Evolutionary conservation across 495 filamentous ascomycete species (phyloP).

Genomic region (Immersiella caudata): DNA sequence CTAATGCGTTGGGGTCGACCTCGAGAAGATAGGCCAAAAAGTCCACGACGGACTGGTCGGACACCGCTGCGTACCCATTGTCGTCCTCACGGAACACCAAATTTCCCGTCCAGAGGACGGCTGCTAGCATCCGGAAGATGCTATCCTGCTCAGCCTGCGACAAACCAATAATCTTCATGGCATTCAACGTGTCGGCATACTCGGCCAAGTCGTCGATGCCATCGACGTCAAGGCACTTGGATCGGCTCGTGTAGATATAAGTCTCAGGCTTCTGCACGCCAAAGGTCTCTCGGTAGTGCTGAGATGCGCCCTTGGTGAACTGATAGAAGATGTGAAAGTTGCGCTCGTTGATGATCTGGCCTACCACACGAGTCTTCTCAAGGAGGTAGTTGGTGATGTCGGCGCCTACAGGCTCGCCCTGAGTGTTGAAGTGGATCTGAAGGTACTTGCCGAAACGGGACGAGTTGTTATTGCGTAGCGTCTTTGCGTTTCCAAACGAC

Average conservation of each 20-base stretch:
- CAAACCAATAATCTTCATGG: slow-evolving; percentile 93
- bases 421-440: slow-evolving; percentile 92
- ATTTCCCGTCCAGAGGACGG: slow-evolving; percentile 94
- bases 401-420: slow-evolving; percentile 92
- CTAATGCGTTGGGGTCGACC: slow-evolving; percentile 76
- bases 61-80: slow-evolving; percentile 80
- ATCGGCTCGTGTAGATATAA: slow-evolving; percentile 92
- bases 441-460: slow-evolving; percentile 98
- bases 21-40: slow-evolving; percentile 94
- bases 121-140: slow-evolving; percentile 94
- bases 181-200: slow-evolving; percentile 88
- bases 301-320: slow-evolving; percentile 90
- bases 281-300: slow-evolving; percentile 80
- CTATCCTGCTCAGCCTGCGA: slow-evolving; percentile 88
- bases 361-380: slow-evolving; percentile 94
- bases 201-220: slow-evolving; percentile 92
- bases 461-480: slow-evolving; percentile 97
- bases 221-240: slow-evolving; percentile 90
- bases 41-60: slow-evolving; percentile 86
- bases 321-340: slow-evolving; percentile 99
- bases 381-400: slow-evolving; percentile 98
- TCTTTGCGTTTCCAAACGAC: slow-evolving; percentile 98
- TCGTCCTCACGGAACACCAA: slow-evolving; percentile 87
- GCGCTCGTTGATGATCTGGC: slow-evolving; percentile 92
- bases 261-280: slow-evolving; percentile 90